These are phyloP conservation scores for Rhizopogon sp. DNA, from an alignment of 768 basidiomycete genomes.

Conservation along the genomic window DNA sequence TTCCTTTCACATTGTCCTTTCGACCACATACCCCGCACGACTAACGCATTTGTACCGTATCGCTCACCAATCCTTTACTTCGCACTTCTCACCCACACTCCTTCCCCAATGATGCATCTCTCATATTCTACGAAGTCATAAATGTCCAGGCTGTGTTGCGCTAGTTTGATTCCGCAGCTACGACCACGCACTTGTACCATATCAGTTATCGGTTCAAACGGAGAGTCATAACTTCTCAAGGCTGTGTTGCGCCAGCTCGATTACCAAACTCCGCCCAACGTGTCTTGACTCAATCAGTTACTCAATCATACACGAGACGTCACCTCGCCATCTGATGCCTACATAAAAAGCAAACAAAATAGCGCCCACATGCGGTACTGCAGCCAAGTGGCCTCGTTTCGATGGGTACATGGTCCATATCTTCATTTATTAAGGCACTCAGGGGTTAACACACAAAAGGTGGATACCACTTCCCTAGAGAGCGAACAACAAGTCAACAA, in stretches of 20 bases:
- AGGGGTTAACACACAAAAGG: background rate
- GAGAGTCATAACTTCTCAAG: too few relatives aligned
- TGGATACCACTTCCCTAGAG: background rate
- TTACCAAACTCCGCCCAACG: background rate
- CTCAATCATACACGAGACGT: background rate
- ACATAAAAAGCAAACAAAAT: background rate
- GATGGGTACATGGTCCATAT: background rate
- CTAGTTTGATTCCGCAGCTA: too few relatives aligned
- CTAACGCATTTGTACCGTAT: background rate
- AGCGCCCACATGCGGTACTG: background rate
- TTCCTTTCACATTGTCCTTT: background rate
- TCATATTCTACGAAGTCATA: background rate
- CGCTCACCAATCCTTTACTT: background rate
- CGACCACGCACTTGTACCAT: too few relatives aligned
- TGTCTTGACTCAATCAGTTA: background rate
- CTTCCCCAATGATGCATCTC: background rate
- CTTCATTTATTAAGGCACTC: background rate
- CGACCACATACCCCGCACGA: slow-evolving; percentile 1
- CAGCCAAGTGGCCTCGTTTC: background rate
- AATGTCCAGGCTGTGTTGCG: background rate
- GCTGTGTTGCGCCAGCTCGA: too few relatives aligned
- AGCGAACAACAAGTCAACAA: background rate
- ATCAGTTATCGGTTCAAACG: too few relatives aligned
- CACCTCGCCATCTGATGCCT: background rate
- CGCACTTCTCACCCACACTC: background rate